These are phyloP conservation scores for Naganishia randhawae DNA, from an alignment of 768 basidiomycete genomes.

Conservation along the genomic window DNA sequence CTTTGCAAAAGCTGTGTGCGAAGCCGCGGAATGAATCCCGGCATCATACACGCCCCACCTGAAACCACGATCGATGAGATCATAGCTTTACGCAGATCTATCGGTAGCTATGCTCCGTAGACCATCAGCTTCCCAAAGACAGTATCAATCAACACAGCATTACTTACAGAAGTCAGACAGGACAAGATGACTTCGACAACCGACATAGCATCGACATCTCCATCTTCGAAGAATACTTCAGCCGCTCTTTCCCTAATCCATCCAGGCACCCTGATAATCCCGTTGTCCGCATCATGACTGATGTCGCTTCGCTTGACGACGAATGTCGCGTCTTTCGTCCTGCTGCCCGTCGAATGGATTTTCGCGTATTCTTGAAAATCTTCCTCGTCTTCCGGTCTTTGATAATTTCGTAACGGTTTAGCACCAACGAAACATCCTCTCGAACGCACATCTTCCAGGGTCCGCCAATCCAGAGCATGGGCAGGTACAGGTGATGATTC, in stretches of 20 bases:
- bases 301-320: neutral
- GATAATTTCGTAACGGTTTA: conserved; percentile 51
- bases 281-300: conserved; percentile 59
- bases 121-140: conserved; percentile 2
- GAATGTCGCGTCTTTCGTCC: conserved; percentile 11
- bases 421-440: conserved; percentile 80
- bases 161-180: conserved; percentile 12
- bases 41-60: conserved; percentile 86
- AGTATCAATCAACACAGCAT: neutral
- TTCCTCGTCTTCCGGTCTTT: neutral
- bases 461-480: conserved; percentile 47
- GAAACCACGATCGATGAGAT: conserved; percentile 77
- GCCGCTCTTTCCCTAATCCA: conserved; percentile 91
- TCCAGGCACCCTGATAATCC: conserved; percentile 71
- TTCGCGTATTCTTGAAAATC: conserved; percentile 1
- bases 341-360: neutral
- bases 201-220: conserved; percentile 81
- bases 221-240: conserved; percentile 84
- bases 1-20: conserved; percentile 69
- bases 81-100: conserved; percentile 81
- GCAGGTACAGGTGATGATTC: neutral
- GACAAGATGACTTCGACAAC: conserved; percentile 71
- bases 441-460: conserved; percentile 80
- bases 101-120: conserved; percentile 62
- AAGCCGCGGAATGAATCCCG: conserved; percentile 88